Evolutionary conservation across 805 yeast species (phyloP).

Genomic region (Lipomyces yamadae): DNA sequence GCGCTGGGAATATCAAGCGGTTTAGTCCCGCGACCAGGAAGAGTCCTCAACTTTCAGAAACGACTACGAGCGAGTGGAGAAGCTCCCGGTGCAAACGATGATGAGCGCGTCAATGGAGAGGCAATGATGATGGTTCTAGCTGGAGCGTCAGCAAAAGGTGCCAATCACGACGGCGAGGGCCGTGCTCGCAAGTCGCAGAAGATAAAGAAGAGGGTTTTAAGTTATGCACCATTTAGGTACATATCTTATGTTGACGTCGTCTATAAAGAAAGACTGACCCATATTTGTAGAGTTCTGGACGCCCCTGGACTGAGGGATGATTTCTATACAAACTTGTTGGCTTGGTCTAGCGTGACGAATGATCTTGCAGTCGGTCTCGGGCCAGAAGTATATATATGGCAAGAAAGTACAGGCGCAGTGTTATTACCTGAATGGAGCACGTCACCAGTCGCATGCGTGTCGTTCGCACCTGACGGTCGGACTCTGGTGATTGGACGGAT

Average conservation of each 20-base stretch:
- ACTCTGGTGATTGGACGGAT: constrained; percentile 62
- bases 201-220: constrained; percentile 17
- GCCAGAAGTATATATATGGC: constrained; percentile 65
- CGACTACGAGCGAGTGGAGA: neutral
- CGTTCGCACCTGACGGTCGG: constrained; percentile 59
- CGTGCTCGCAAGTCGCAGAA: constrained; percentile 11
- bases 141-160: constrained; percentile 23
- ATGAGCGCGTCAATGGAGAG: constrained; percentile 13
- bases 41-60: constrained; percentile 13
- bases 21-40: neutral
- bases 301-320: constrained; percentile 78
- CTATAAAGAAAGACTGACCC: neutral
- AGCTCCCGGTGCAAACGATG: constrained; percentile 1
- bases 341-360: constrained; percentile 65
- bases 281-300: constrained; percentile 57
- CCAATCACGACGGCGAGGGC: neutral
- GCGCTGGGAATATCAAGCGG: constrained; percentile 19
- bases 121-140: constrained; percentile 24
- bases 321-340: constrained; percentile 73
- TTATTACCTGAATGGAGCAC: constrained; percentile 51
- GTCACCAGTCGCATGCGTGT: constrained; percentile 46
- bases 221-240: constrained; percentile 31
- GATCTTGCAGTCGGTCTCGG: constrained; percentile 71
- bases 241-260: neutral
- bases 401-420: constrained; percentile 54